Base-by-base conservation (phyloP, 805 yeast species). In the Saccharomycopsis malanga region DNA sequence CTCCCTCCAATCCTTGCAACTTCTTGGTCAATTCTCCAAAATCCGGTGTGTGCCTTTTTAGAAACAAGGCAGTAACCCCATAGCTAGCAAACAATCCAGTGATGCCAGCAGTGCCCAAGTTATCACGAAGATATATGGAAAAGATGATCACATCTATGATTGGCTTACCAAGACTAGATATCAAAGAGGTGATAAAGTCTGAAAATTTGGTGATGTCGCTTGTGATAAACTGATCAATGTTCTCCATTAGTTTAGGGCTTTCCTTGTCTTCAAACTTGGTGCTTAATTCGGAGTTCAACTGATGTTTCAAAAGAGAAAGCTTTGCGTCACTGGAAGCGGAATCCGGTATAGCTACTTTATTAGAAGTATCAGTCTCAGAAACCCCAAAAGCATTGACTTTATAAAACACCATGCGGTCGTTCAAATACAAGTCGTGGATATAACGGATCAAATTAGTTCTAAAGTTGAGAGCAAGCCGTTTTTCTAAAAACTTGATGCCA, bases 81-180 rank as follows among this genome's bases (percentile, higher is more conserved):
- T 89, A 89, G 63, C 88, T 88, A 45, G 79, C 62, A 55, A 88
- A 81, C 10, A 89, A 84, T 3, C 95, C 96, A 27, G 74, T 66
- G 21, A 88, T 79, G 10, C 96, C 96, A n/a, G 82, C 72, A 24
- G 87, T 78, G 4, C 98, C 98, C 57, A 89, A 74, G 58, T 83
- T 85, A 60, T 84, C 89, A 55, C 94, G 69, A 54, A 89, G 72
- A 65, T 89, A 91, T 18, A 84, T 75, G 0, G 94, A 78, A 66
- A 89, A 89, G 59, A 89, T 81, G 14, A 85, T 73, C 57, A 89
- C 68, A 63, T 89, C 98, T 50, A 87, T 83, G 42, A 84, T 74
- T 23, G 98, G 98, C 63, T 89, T 89, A 38, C 96, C 97, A 66
- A 89, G 77, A 58, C 81, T 83, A 10, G 96, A 84, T 61, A 87